These are phyloP conservation scores for Conringia planisiliqua DNA, from an alignment of 345 rosid species.

Conservation along the genomic window DNA sequence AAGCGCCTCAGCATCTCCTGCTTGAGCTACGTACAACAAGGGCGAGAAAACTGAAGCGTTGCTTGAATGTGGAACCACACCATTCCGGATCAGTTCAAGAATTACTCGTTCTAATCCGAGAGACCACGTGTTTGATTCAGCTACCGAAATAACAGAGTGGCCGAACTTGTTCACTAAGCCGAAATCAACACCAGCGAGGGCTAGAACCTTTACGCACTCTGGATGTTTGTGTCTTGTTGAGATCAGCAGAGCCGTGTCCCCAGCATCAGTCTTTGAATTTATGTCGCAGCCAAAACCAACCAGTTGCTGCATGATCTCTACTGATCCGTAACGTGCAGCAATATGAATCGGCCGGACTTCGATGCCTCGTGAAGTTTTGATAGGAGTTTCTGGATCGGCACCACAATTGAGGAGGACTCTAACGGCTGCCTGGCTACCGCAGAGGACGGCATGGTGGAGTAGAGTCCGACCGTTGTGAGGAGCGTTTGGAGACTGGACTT, in stretches of 20 bases:
- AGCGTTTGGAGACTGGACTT: constrained; percentile 40
- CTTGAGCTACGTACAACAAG: constrained; percentile 54
- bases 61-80: constrained; percentile 64
- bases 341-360: constrained; percentile 74
- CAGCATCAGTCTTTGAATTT: constrained; percentile 67
- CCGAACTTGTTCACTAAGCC: constrained; percentile 54
- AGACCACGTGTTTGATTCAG: constrained; percentile 59
- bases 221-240: constrained; percentile 56
- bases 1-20: constrained; percentile 71
- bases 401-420: constrained; percentile 61
- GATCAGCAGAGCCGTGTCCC: constrained; percentile 77
- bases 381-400: constrained; percentile 55
- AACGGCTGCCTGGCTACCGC: constrained; percentile 71
- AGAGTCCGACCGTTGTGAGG: constrained; percentile 75
- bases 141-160: constrained; percentile 51
- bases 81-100: constrained; percentile 49
- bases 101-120: constrained; percentile 61
- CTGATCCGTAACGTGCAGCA: constrained; percentile 66
- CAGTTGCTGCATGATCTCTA: constrained; percentile 53
- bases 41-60: constrained; percentile 54
- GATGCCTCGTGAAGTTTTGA: constrained; percentile 44
- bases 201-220: constrained; percentile 57
- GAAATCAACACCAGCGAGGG: constrained; percentile 82
- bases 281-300: constrained; percentile 60
- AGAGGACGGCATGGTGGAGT: constrained; percentile 91